Evolutionary conservation across 768 basidiomycete species (phyloP).

Genomic region (Lentinula lateritia): DNA sequence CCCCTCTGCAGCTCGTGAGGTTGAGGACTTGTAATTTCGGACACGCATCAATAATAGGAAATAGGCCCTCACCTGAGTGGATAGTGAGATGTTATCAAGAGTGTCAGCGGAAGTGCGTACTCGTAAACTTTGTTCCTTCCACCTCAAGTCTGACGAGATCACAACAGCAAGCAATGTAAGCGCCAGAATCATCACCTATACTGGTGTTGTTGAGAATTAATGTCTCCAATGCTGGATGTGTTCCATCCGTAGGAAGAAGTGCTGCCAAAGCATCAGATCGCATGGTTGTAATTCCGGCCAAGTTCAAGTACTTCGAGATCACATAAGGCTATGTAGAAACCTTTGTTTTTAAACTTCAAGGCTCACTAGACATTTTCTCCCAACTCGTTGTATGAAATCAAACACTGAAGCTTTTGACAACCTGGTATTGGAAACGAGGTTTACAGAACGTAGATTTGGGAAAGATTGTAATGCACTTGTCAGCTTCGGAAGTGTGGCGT

Average conservation of each 20-base stretch:
- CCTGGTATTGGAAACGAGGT: slow-evolving; percentile 59
- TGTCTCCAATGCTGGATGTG: slow-evolving; percentile 35
- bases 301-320: slow-evolving; percentile 44
- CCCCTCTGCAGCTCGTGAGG: slow-evolving; percentile 62
- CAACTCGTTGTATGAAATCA: slow-evolving; percentile 45
- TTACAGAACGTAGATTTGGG: slow-evolving; percentile 43
- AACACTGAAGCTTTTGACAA: slow-evolving; percentile 36
- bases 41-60: slow-evolving; percentile 55
- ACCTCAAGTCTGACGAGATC: slow-evolving; percentile 44
- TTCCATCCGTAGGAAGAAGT: slow-evolving; percentile 30
- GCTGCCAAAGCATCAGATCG: slow-evolving; percentile 47
- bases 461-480: slow-evolving; percentile 33
- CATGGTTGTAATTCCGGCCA: slow-evolving; percentile 47
- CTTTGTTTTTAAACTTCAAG: neutral
- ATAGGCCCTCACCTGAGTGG: slow-evolving; percentile 44
- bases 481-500: slow-evolving; percentile 38
- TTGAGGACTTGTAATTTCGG: slow-evolving; percentile 46
- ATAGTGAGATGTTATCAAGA: neutral
- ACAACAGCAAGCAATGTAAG: slow-evolving; percentile 47
- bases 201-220: slow-evolving; percentile 56
- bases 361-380: slow-evolving; percentile 52
- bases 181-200: slow-evolving; percentile 52
- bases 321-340: neutral
- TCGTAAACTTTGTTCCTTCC: slow-evolving; percentile 53
- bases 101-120: slow-evolving; percentile 27